Evolutionary conservation across 2,329 filamentous ascomycete species (phyloP), one percentile per base, ranked within the genome.

Genomic region (Pseudocercospora eumusae): DNA sequence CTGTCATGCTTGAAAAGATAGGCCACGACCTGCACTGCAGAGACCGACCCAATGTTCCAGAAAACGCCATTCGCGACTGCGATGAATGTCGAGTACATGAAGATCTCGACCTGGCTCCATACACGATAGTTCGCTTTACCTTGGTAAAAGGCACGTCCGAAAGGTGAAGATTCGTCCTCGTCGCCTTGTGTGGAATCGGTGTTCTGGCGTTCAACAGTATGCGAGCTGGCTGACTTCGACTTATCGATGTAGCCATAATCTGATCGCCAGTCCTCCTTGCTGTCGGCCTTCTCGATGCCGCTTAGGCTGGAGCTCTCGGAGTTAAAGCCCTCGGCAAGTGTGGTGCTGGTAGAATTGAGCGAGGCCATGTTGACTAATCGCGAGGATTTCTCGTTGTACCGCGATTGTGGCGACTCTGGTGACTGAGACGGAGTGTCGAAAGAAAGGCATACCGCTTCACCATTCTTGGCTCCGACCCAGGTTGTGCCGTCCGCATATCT

Each of bases 121-220:
- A 85, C 83, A 45, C 75, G 74, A 73, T 84, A 85, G 1, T 80
- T 75, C 1, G 83, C 81, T 53, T 80, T 72, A 18, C 77, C 76
- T 50, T 80, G 74, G 72, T 85, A 85, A 70, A 85, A 85, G 1
- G 83, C 83, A 9, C 82, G 78, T 28, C 83, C 83, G 64, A 86
- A 86, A 0, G 83, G 83, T 33, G 70, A 75, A 2, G 77, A 77
- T 6, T 50, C 55, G 1, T 49, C 52, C 11, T 60, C 59, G 9
- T 55, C 31, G 10, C 45, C 28, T n/a, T 21, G 42, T 50, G 60
- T 57, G 18, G 59, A 57, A 11, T 52, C 52, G 47, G 52, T 54
- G 13, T 33, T 25, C 9, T 56, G 56, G 4, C 33, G 47, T 11
- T 49, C 21, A 11, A 52, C 40, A 15, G 58, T 27, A 11, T 42